These are phyloP conservation scores for Trichoderma sp. DNA, from an alignment of 2,329 filamentous ascomycete species.

Conservation along the genomic window DNA sequence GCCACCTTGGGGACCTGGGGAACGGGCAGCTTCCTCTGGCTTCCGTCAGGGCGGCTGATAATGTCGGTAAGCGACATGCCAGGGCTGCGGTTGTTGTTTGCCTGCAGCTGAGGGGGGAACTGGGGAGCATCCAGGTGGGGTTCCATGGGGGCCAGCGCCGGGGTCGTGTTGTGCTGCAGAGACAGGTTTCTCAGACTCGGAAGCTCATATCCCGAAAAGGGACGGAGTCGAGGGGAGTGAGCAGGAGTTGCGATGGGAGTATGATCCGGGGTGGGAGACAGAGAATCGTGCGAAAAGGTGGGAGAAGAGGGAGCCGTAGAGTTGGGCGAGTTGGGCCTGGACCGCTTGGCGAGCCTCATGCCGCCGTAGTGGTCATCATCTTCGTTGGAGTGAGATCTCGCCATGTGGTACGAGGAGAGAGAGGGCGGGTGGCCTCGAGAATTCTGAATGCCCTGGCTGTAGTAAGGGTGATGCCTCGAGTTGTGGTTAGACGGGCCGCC, in stretches of 20 bases:
- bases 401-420: constrained; percentile 90
- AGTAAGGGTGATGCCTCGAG: constrained; percentile 54
- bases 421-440: constrained; percentile 66
- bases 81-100: constrained; percentile 49
- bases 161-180: constrained; percentile 51
- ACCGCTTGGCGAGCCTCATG: constrained; percentile 77
- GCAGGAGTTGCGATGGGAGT: constrained; percentile 97
- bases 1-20: constrained; percentile 88
- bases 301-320: constrained; percentile 94
- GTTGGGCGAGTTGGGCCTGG: constrained; percentile 87
- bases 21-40: constrained; percentile 85
- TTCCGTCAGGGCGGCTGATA: constrained; percentile 82
- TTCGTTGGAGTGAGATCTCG: constrained; percentile 78
- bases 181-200: constrained; percentile 73
- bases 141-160: constrained; percentile 58
- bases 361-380: constrained; percentile 72
- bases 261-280: constrained; percentile 93
- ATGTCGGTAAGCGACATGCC: constrained; percentile 89
- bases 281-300: constrained; percentile 92
- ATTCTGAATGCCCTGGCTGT: constrained; percentile 45
- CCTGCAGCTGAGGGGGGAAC: constrained; percentile 49
- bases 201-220: constrained; percentile 73
- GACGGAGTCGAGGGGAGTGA: constrained; percentile 86
- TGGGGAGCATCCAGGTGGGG: constrained; percentile 48
- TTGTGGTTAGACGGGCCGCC: constrained; percentile 41